Percentiles rank a stretch among this genome's conserved stretches.
Evolutionary conservation across 805 yeast species (phyloP).

Genomic region (Cyberlindnera mycetangii): DNA sequence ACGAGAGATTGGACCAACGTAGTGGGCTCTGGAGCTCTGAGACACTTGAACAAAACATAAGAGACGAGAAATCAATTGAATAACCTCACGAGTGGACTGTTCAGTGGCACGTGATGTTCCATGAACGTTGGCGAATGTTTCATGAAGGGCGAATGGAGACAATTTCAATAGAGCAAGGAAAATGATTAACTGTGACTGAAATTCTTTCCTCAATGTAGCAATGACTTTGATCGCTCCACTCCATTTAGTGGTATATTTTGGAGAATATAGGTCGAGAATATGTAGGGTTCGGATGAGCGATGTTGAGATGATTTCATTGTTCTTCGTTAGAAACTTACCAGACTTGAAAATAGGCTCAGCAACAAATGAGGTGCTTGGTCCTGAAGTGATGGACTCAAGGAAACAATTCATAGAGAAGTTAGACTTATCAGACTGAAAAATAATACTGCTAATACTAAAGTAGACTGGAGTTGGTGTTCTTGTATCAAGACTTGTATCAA

Average conservation of each 20-base stretch:
- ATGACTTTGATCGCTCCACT: slow-evolving; percentile 45
- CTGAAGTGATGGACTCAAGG: slow-evolving; percentile 18
- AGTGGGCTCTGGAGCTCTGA: slow-evolving; percentile 51
- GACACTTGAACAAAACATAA: slow-evolving; percentile 43
- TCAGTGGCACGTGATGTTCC: slow-evolving; percentile 36
- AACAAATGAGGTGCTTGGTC: slow-evolving; percentile 23
- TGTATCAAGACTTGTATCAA: slow-evolving; percentile 43
- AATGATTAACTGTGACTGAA: slow-evolving; percentile 42
- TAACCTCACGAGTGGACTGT: slow-evolving; percentile 30
- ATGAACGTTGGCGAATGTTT: slow-evolving; percentile 35
- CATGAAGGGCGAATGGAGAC: slow-evolving; percentile 37
- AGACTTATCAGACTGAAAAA: slow-evolving; percentile 30
- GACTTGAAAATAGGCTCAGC: slow-evolving; percentile 17
- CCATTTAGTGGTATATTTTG: slow-evolving; percentile 37
- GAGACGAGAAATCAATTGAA: slow-evolving; percentile 46
- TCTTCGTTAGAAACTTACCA: slow-evolving; percentile 35
- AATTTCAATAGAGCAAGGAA: slow-evolving; percentile 46
- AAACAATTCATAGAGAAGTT: slow-evolving; percentile 31
- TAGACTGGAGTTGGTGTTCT: slow-evolving; percentile 54
- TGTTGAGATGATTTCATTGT: slow-evolving; percentile 57
- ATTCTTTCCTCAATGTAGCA: slow-evolving; percentile 30
- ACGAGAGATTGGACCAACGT: slow-evolving; percentile 70
- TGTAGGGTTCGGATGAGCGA: slow-evolving; percentile 51
- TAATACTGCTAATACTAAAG: slow-evolving; percentile 35
- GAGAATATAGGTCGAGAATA: slow-evolving; percentile 45